Evolutionary conservation across 257 asterid genomes (phyloP).

Genomic region (Haberlea rhodopensis): DNA sequence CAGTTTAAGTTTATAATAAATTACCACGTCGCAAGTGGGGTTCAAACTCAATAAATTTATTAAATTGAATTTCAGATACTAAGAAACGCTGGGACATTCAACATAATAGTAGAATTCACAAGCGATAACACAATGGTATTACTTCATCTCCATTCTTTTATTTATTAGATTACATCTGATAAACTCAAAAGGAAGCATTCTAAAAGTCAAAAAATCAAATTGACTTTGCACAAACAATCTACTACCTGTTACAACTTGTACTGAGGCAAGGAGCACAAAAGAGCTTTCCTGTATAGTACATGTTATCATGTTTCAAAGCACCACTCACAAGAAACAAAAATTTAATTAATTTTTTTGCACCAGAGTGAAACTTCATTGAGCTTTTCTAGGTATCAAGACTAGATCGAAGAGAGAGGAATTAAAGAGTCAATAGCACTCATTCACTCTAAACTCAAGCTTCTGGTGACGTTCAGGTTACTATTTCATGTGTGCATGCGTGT

Average conservation of each 20-base stretch:
- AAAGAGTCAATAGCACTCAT: background rate
- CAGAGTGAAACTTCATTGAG: conserved; percentile 8
- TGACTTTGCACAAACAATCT: conserved; percentile 5
- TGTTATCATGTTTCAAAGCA: conserved; percentile 6
- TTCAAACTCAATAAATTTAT: conserved; percentile 1
- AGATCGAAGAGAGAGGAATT: conserved; percentile 11
- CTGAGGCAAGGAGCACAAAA: conserved; percentile 15
- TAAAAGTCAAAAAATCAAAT: conserved; percentile 7
- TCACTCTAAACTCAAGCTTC: background rate
- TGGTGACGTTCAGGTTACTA: background rate
- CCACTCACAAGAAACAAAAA: conserved; percentile 4
- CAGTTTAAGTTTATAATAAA: conserved; percentile 19
- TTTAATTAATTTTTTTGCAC: conserved; percentile 4
- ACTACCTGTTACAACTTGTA: conserved; percentile 1
- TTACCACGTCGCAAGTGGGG: conserved; percentile 18
- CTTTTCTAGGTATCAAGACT: background rate
- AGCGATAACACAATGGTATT: conserved; percentile 9
- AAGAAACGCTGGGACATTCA: background rate
- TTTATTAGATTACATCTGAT: conserved; percentile 10
- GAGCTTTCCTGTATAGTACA: background rate
- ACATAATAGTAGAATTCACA: conserved; percentile 8
- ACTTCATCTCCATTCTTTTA: background rate
- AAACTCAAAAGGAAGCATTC: conserved; percentile 7
- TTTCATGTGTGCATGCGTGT: background rate
- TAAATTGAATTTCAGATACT: conserved; percentile 1